phyloP scores from a whole-genome alignment of 805 yeast species.

The Ogataea minuta region DNA sequence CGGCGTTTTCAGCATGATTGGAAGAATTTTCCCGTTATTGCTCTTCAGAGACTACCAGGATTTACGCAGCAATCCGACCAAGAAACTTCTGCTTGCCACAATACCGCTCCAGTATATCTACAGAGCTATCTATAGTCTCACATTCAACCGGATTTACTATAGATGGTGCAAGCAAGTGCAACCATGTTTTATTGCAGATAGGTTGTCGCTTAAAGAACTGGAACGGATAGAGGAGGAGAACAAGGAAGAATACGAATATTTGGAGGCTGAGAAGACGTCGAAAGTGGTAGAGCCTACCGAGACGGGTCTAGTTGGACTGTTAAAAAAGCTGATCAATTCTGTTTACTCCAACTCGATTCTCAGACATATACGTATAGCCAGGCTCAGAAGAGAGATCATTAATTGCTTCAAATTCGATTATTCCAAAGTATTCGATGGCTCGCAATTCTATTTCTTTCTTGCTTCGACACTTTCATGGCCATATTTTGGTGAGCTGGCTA shows the following conservation, averaged over 20 bases:
- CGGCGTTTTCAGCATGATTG: slow-evolving; percentile 11
- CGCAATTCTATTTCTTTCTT: slow-evolving; percentile 18
- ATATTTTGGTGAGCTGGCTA: slow-evolving; percentile 27
- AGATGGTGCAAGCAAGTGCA: slow-evolving; percentile 33
- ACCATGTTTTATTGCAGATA: slow-evolving; percentile 37
- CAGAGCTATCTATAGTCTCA: slow-evolving; percentile 23
- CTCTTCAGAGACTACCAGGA: slow-evolving; percentile 17
- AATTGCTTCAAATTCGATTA: slow-evolving; percentile 31
- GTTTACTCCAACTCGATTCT: slow-evolving; percentile 13
- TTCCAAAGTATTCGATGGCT: slow-evolving; percentile 25
- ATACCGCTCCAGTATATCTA: slow-evolving; percentile 20
- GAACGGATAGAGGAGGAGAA: slow-evolving; percentile 35
- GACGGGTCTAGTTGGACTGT: background rate
- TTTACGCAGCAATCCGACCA: slow-evolving; percentile 14
- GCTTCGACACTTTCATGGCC: slow-evolving; percentile 37
- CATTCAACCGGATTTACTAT: slow-evolving; percentile 37
- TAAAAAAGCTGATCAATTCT: slow-evolving; percentile 7
- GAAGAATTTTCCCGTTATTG: slow-evolving; percentile 15
- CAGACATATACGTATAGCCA: slow-evolving; percentile 17
- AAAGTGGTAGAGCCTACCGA: slow-evolving; percentile 2
- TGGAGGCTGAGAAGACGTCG: slow-evolving; percentile 9
- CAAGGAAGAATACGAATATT: slow-evolving; percentile 23
- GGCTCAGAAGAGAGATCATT: slow-evolving; percentile 29
- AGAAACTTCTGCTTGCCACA: slow-evolving; percentile 16
- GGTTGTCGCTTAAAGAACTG: slow-evolving; percentile 31